Percentiles rank a stretch among this genome's conserved stretches.
Conservation (phyloP, 495 filamentous ascomycete species). For the Extremus antarcticus region DNA sequence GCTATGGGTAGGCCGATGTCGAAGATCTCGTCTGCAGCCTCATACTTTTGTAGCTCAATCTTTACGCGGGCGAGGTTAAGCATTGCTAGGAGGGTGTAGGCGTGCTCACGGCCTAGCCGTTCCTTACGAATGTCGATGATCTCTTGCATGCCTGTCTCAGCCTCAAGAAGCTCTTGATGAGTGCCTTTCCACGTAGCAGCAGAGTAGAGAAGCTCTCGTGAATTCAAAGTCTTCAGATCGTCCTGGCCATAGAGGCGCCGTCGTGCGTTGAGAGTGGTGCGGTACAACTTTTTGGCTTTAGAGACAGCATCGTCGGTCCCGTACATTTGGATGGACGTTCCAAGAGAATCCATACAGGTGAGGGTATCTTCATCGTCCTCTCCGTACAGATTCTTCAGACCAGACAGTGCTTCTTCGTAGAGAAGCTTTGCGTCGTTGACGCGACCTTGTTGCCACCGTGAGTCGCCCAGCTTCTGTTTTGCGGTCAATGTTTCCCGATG, state of each 20-base stretch:
- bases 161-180: not conserved
- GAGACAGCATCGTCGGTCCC: too few species aligned
- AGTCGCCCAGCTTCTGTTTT: slow-evolving; percentile 4
- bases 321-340: too few species aligned
- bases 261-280: not conserved
- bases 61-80: not conserved
- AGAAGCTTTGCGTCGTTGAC: slow-evolving; percentile 14
- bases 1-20: not conserved
- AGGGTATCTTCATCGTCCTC: not conserved
- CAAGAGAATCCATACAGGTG: not conserved
- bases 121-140: slow-evolving; percentile 21
- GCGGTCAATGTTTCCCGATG: slow-evolving; percentile 18
- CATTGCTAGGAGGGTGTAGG: slow-evolving; percentile 30
- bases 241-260: not conserved
- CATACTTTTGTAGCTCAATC: not conserved
- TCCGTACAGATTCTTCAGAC: not conserved
- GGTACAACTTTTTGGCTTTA: too few species aligned
- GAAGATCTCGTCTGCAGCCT: not conserved
- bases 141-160: slow-evolving; percentile 20
- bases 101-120: slow-evolving; percentile 28
- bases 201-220: not conserved
- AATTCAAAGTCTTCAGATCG: not conserved
- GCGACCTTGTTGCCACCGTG: slow-evolving; percentile 23
- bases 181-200: not conserved
- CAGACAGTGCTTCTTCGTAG: not conserved